Percentiles rank a stretch among this genome's conserved stretches.
Conservation (phyloP, 495 filamentous ascomycete species). For the Astrocystis sublimbata region DNA sequence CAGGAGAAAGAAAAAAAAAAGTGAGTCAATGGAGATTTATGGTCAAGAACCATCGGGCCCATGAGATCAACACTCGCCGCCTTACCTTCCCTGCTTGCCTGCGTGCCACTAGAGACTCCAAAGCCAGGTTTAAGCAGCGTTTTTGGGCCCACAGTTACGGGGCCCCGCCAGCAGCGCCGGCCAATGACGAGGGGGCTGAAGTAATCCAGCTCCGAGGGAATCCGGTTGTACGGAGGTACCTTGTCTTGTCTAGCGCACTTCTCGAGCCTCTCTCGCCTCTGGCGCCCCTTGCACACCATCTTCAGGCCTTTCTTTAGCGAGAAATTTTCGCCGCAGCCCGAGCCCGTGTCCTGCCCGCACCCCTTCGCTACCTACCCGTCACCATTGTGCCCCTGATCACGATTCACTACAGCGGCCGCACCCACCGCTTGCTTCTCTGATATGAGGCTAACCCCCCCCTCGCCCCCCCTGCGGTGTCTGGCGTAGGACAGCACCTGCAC, state of each 20-base stretch:
- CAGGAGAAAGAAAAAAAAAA: conserved; percentile 32
- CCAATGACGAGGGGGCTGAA: conserved; percentile 27
- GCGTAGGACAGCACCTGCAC: too few relatives aligned
- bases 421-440: too few relatives aligned
- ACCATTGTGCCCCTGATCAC: background rate
- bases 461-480: too few relatives aligned
- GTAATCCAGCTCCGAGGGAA: conserved; percentile 36
- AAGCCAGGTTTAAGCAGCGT: conserved; percentile 27
- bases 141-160: conserved; percentile 6
- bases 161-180: conserved; percentile 33
- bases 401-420: background rate
- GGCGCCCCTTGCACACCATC: too few relatives aligned
- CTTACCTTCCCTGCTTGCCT: conserved; percentile 3
- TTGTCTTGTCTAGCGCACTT: too few relatives aligned
- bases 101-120: conserved; percentile 42
- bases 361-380: too few relatives aligned
- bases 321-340: conserved; percentile 7
- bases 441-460: too few relatives aligned
- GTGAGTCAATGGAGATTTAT: conserved; percentile 42
- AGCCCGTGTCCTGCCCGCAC: too few relatives aligned
- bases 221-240: conserved; percentile 21
- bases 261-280: too few relatives aligned
- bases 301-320: background rate
- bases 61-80: conserved; percentile 33
- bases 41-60: conserved; percentile 25